These are phyloP conservation scores for Kandelia obovata DNA, from an alignment of 345 rosid genomes.

Conservation along the genomic window DNA sequence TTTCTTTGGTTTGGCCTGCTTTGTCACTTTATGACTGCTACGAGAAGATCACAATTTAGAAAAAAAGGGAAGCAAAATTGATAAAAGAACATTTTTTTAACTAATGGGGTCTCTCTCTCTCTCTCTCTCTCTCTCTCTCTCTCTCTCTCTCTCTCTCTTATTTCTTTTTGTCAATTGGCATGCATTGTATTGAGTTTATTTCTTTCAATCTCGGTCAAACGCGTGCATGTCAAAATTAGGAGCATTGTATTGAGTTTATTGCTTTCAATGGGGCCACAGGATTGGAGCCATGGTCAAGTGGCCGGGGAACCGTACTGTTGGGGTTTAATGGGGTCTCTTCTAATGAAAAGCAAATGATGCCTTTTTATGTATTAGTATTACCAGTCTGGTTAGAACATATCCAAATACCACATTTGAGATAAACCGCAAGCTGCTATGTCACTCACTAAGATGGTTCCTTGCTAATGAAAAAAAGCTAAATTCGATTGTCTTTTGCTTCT, in stretches of 20 bases:
- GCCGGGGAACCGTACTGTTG: no score
- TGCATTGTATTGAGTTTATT: no score
- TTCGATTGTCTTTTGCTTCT: not conserved
- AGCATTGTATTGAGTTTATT: no score
- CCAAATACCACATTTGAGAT: not conserved
- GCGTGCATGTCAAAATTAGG: no score
- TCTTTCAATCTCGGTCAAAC: no score
- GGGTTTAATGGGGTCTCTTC: not conserved
- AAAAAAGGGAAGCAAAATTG: not conserved
- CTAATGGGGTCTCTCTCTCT: not conserved
- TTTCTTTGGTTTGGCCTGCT: not conserved
- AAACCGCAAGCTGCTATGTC: constrained; percentile 11
- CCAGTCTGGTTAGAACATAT: not conserved
- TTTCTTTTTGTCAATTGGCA: no score
- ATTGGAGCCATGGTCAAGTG: no score
- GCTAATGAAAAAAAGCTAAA: not conserved
- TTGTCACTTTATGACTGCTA: not conserved
- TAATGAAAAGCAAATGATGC: not conserved
- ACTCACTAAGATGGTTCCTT: constrained; percentile 6
- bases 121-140: not conserved
- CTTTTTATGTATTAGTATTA: no score
- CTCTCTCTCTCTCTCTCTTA: not conserved
- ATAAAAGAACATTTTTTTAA: not conserved
- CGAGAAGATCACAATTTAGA: not conserved
- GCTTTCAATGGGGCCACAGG: no score